Evolutionary conservation across 1,284 basidiomycete species (phyloP).

Genomic region (Lignosus rhinocerotis): DNA sequence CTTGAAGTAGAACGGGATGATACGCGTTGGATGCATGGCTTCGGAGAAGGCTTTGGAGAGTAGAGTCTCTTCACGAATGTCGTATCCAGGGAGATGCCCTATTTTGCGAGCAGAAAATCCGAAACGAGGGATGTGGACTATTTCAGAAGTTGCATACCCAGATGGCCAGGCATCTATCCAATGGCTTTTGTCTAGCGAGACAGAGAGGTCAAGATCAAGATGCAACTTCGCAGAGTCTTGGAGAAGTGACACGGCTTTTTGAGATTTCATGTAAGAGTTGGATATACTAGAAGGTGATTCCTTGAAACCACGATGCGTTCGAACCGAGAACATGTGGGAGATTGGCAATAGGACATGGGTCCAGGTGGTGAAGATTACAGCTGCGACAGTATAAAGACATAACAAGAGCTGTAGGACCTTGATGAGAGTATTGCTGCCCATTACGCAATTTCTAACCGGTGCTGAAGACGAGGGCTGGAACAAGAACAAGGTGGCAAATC

Average conservation of each 20-base stretch:
- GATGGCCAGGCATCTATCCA: constrained; percentile 17
- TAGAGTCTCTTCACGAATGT: constrained; percentile 28
- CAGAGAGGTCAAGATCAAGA: constrained; percentile 4
- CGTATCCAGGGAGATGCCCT: background rate
- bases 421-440: background rate
- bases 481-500: background rate
- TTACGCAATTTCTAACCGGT: background rate
- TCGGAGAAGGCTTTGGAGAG: constrained; percentile 69
- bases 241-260: background rate
- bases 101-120: background rate
- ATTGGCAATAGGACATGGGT: constrained; percentile 11
- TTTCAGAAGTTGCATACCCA: constrained; percentile 13
- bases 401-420: constrained; percentile 10
- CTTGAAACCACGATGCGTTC: background rate
- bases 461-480: background rate
- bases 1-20: constrained; percentile 80
- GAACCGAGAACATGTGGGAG: background rate
- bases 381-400: constrained; percentile 4
- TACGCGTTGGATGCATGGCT: constrained; percentile 68
- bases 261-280: no score
- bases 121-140: constrained; percentile 4
- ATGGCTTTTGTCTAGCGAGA: constrained; percentile 12
- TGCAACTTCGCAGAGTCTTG: constrained; percentile 1
- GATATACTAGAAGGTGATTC: background rate
- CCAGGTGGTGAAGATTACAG: constrained; percentile 17